Conservation (phyloP, 192 early-diverging fungal species). For the Coemansia sp. region DNA sequence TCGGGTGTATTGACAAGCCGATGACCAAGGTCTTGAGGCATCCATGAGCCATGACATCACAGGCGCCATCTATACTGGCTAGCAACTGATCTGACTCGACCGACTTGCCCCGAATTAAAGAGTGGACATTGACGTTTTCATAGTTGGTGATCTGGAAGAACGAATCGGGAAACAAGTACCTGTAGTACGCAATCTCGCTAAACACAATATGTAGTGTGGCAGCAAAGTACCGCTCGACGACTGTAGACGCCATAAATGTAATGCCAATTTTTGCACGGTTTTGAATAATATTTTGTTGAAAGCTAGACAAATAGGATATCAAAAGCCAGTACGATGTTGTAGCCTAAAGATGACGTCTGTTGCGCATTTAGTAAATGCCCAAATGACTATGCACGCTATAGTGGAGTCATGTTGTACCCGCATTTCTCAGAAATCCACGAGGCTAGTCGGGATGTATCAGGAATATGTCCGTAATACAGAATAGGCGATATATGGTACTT, state of each 20-base stretch:
- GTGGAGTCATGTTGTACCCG: conserved; percentile 31
- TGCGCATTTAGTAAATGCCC: background rate
- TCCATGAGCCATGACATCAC: conserved; percentile 18
- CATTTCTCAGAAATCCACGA: conserved; percentile 51
- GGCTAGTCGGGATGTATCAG: conserved; percentile 38
- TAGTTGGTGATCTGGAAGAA: conserved; percentile 23
- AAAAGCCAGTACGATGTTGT: background rate
- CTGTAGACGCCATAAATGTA: background rate
- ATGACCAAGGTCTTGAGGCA: conserved; percentile 27
- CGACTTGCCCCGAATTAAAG: conserved; percentile 24
- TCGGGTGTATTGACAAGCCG: conserved; percentile 25
- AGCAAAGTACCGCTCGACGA: conserved; percentile 6
- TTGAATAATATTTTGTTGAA: background rate
- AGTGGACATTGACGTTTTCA: conserved; percentile 22
- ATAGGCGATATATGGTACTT: conserved; percentile 37
- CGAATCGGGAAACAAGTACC: conserved; percentile 38
- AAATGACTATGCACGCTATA: conserved; percentile 14
- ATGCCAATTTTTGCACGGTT: background rate
- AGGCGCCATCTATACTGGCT: conserved; percentile 25
- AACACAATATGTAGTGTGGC: conserved; percentile 30
- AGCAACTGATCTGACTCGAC: conserved; percentile 36
- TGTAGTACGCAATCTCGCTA: conserved; percentile 39
- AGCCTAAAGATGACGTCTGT: background rate
- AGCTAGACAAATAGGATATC: background rate
- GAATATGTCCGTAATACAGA: conserved; percentile 52